A percentile compares a stretch with the other conserved stretches of the same genome.
These are phyloP conservation scores for Trichoderma guizhouense DNA, from an alignment of 2,329 filamentous ascomycete genomes.

Conservation along the genomic window DNA sequence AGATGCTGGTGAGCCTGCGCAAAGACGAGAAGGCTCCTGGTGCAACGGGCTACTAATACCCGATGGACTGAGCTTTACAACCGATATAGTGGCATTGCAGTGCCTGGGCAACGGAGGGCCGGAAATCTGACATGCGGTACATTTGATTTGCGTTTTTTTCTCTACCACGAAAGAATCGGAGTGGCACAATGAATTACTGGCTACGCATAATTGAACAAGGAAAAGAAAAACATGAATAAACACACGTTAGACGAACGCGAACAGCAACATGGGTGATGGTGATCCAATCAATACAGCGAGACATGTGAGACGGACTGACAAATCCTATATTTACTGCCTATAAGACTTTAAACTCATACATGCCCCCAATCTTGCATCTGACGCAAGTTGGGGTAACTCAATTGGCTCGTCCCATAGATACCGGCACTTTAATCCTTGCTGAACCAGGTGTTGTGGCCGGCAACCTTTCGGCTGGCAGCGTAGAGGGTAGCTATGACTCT, in stretches of 20 bases:
- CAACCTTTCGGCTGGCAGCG: constrained; percentile 68
- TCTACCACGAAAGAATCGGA: constrained; percentile 27
- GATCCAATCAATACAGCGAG: background rate
- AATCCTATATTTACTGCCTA: constrained; percentile 19
- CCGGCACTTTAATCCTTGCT: constrained; percentile 46
- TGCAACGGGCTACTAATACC: constrained; percentile 56
- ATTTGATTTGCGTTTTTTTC: constrained; percentile 11
- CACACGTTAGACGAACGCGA: background rate
- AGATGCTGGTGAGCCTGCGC: constrained; percentile 78
- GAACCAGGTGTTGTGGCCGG: constrained; percentile 79
- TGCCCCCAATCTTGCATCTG: background rate
- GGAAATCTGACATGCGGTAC: constrained; percentile 5
- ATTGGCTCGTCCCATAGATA: background rate
- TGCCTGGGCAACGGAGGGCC: background rate
- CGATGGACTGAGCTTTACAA: background rate
- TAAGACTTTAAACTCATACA: constrained; percentile 13
- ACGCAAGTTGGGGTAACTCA: background rate
- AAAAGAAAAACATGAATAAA: constrained; percentile 23
- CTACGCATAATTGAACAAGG: constrained; percentile 27
- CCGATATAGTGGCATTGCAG: background rate
- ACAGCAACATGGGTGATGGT: background rate
- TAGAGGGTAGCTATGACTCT: constrained; percentile 54
- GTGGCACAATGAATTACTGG: constrained; percentile 30
- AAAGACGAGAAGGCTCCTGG: constrained; percentile 87
- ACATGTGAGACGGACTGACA: constrained; percentile 7